Evolutionary conservation across 345 rosid genomes (phyloP), one percentile per base, ranked within the genome.

Genomic region (Rhizophora mangle): DNA sequence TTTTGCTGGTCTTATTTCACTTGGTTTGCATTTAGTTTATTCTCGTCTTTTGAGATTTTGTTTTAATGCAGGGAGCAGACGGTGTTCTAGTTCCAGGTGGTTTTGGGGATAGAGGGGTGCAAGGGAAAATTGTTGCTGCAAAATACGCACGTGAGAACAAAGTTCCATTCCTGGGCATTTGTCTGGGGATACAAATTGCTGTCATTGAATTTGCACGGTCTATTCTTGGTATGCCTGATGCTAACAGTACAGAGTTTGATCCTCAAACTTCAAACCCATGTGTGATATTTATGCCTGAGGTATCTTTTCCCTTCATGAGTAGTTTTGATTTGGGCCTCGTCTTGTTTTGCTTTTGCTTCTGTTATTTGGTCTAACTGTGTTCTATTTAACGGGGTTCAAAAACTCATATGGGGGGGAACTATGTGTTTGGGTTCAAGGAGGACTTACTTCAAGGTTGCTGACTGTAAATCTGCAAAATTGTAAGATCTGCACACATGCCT

Each of bases 111-210:
- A n/a, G n/a, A n/a, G n/a, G n/a, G n/a, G n/a, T n/a, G n/a, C n/a
- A n/a, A n/a, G n/a, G n/a, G n/a, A n/a, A n/a, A n/a, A n/a, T n/a
- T n/a, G n/a, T n/a, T n/a, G n/a, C n/a, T n/a, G n/a, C n/a, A n/a
- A n/a, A n/a, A n/a, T n/a, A n/a, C n/a, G n/a, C n/a, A n/a, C n/a
- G n/a, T n/a, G n/a, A n/a, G n/a, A n/a, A n/a, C n/a, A n/a, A n/a
- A n/a, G n/a, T n/a, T n/a, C n/a, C n/a, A n/a, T 94, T 82, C 74
- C 89, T 92, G 57, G 99, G 99, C 62, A 92, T 95, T 72, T 95
- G 99, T 81, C 81, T 92, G 79, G 99, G 99, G 79, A 95, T 95
- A 98, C 99, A 95, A 79, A 88, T 89, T 55, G 86, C 97, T 71
- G 97, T 96, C 49, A 92, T 96, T 67, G 99, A 96, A 76, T 87